Base-by-base conservation (phyloP, 768 basidiomycete genomes). In the Chalciporus piperatus region DNA sequence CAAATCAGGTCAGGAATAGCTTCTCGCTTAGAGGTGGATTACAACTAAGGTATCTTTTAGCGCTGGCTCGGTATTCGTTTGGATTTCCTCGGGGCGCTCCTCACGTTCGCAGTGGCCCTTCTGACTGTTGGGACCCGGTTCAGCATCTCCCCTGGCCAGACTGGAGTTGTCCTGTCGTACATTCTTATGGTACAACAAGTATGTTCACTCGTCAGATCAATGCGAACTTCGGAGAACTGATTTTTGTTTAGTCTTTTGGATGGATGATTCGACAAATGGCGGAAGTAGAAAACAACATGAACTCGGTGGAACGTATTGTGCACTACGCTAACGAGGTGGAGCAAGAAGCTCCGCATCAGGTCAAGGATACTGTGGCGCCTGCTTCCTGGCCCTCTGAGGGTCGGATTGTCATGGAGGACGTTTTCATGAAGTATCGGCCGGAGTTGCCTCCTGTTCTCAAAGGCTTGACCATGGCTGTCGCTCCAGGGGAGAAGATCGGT, bases 221-320 rank as follows among this genome's bases (percentile, higher is more conserved):
- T 16, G 32, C 28, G 3, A 35, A 40, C 6, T 23, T 14, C 4
- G 8, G 6, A n/a, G 10, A 45, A 37, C 51, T 61, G 10, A 61
- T 33, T 4, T 27, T n/a, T 38, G 33, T 28, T 32, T 27, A 85
- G 82, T 57, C 76, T 0, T 88, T 91, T 58, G 82, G 82, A 19
- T 90, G 82, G 83, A 77, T 89, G 67, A 80, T 88, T 38, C 82
- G 87, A 9, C 88, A 90, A 68, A 77, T 76, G 35, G 84, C 88
- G 3, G 92, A 95, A 65, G 85, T 94, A 11, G 92, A 96, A 68
- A 96, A 97, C 67, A 81, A 94, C 68, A 93, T 95, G 89, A 92
- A 92, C 65, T 82, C 84, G n/a, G 87, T 90, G 8, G 89, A 91
- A 65, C 85, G 94, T 22, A 76, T 98, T 16, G 72, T 92, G 3